Evolutionary conservation across 108 stramenopile species (phyloP).

Genomic region (Pseudonitzschia multiseries): DNA sequence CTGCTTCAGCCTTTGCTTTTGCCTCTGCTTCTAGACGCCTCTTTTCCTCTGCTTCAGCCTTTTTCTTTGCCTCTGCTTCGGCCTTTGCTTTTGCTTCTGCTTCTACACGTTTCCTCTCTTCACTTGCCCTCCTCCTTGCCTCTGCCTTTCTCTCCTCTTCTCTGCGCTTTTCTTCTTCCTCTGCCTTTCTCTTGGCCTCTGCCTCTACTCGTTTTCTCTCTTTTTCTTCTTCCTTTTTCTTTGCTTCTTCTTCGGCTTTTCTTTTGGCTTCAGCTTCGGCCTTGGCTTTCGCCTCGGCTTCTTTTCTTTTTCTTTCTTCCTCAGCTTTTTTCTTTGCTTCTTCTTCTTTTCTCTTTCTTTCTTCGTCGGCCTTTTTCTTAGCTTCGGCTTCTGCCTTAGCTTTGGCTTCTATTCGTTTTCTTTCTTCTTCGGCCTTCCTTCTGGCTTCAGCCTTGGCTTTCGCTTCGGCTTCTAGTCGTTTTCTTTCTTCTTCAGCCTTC

Average conservation of each 20-base stretch:
- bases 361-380: neutral
- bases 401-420: neutral
- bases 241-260: neutral
- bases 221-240: neutral
- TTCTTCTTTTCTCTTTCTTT: neutral
- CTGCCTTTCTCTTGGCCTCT: neutral
- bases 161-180: neutral
- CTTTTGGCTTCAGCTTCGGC: neutral
- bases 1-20: slow-evolving; percentile 4
- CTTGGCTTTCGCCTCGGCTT: neutral
- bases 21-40: slow-evolving; percentile 1
- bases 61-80: slow-evolving; percentile 8
- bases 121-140: neutral
- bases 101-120: neutral
- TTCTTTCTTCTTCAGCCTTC: slow-evolving; percentile 14
- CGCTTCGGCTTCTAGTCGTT: neutral
- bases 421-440: slow-evolving; percentile 14
- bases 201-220: neutral
- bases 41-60: slow-evolving; percentile 9
- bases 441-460: slow-evolving; percentile 1
- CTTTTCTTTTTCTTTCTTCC: neutral
- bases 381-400: slow-evolving; percentile 1
- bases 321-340: slow-evolving; percentile 2
- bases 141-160: neutral
- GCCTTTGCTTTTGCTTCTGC: neutral